Base-by-base conservation (phyloP, 148 eudicot species). In the Amaranthus hypochondriacus region DNA sequence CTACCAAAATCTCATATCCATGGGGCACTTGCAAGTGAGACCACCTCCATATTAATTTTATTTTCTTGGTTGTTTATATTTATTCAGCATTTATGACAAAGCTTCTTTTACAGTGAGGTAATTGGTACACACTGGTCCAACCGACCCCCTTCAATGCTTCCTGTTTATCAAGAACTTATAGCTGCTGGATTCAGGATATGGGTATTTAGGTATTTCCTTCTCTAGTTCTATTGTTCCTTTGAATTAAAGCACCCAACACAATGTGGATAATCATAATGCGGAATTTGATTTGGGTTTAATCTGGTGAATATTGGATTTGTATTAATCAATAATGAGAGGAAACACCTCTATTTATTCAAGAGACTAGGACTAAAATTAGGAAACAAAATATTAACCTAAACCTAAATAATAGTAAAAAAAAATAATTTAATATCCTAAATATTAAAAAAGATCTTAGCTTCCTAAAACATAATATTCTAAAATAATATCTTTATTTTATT, bases 91-190 rank as follows among this genome's bases (percentile, higher is more conserved):
- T 65, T 4, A 57, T 67, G 9, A 66, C 42, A 53, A 42, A 68
- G 18, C 8, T 55, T 76, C 67, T 56, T 28, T 28, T 80, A 65
- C 88, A 93, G 98, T 72, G 90, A 95, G 65, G 71, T 83, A 86
- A 89, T 95, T 47, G 91, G 96, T 73, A 73, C 76, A 47, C 76
- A 92, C 79, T 95, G 97, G 99, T 76, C 70, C 55, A 97, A 95
- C 84, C 87, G 97, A 65, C 99, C 99, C 55, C 69, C 80, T 53
- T 80, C 99, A 39, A 90, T 92, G 96, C 97, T 95, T 84, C 96
- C 97, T 12, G 90, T 92, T 48, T 95, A 95, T 72, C 79, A 77
- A 80, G 99, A 95, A 73, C 88, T 95, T 66, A 86, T 92, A 57
- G 82, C 87, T 67, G 97, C 90, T 70, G 97, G 96, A 58, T 65